A percentile compares a stretch with the other conserved stretches of the same genome.
Conservation (phyloP, 345 rosid species). For the Aquilaria yunnanensis region DNA sequence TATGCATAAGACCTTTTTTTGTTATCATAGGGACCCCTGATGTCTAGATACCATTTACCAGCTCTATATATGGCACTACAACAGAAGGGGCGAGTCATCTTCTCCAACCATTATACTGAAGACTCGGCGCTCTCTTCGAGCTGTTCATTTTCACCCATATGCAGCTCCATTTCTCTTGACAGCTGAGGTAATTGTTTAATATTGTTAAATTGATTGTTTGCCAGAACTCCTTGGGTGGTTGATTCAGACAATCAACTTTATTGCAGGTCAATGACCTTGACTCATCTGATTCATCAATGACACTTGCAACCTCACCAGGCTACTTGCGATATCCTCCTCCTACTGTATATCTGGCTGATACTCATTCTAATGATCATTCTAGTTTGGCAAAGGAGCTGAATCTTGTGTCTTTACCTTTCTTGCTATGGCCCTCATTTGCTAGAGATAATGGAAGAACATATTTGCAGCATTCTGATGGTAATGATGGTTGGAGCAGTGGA, state of each 20-base stretch:
- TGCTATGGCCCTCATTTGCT: slow-evolving; percentile 43
- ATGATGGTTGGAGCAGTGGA: slow-evolving; percentile 29
- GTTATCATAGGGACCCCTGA: too few species aligned
- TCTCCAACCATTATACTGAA: slow-evolving; percentile 52
- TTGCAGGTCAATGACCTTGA: slow-evolving; percentile 81
- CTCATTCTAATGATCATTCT: slow-evolving; percentile 37
- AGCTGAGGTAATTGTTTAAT: slow-evolving; percentile 50
- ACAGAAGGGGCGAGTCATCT: slow-evolving; percentile 53
- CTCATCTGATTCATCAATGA: slow-evolving; percentile 59
- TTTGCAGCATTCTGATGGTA: slow-evolving; percentile 30
- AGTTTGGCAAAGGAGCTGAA: slow-evolving; percentile 49
- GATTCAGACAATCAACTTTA: neutral
- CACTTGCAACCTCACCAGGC: slow-evolving; percentile 60
- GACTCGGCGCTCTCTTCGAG: slow-evolving; percentile 67
- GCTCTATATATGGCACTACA: slow-evolving; percentile 73
- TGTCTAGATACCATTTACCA: slow-evolving; percentile 10
- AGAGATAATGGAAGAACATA: slow-evolving; percentile 37
- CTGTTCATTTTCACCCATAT: slow-evolving; percentile 75
- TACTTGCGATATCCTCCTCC: slow-evolving; percentile 62
- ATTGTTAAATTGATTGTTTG: too few species aligned
- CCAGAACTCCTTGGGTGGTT: too few species aligned
- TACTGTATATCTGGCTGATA: slow-evolving; percentile 47
- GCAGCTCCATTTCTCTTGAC: slow-evolving; percentile 73
- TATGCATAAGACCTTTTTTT: too few species aligned
- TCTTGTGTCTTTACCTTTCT: slow-evolving; percentile 39